Evolutionary conservation across 495 filamentous ascomycete species (phyloP), one percentile per base, ranked within the genome.

Genomic region (Pseudevernia furfuracea): DNA sequence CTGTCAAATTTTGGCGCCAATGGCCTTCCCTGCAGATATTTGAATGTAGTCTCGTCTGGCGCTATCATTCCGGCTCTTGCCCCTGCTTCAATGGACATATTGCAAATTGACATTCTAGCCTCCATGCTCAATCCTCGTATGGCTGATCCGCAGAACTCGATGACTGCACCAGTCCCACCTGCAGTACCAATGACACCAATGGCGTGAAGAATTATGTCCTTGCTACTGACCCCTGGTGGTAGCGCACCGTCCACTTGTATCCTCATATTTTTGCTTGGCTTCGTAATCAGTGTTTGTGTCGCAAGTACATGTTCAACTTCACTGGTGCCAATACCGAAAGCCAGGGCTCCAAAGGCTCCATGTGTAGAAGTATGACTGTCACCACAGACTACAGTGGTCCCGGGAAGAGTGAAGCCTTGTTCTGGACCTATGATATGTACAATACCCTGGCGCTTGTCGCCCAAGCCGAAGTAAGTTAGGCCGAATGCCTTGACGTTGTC

Each of bases 351-450:
- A 69, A 98, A 98, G 44, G 94, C 94, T 70, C 94, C 94, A 78
- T 98, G 93, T 44, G 94, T 98, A 28, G 92, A 96, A 15, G 94
- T 98, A 76, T 98, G 94, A 66, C 88, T 92, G 82, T 98, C 94
- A 71, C 94, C 94, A 73, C 94, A 98, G 66, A 98, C 94, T 36
- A 98, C 89, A 23, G 94, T 98, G 43, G 94, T 97, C 64, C 92
- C 94, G 12, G 94, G 94, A 23, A 98, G 88, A 44, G 94, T 98
- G 81, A 98, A 98, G 66, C 94, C 94, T 48, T 98, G 94, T 81
- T 98, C 94, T 48, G 94, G 94, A n/a, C 94, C 94, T 69, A 98
- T 96, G 71, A 98, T 89, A 76, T 98, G 94, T 49, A 98, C 94
- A 72, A 98, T 98, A 68, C 94, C 94, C 79, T 98, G 94, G 38